Conservation (phyloP, 768 basidiomycete species). For the Tubosaeta sp. region DNA sequence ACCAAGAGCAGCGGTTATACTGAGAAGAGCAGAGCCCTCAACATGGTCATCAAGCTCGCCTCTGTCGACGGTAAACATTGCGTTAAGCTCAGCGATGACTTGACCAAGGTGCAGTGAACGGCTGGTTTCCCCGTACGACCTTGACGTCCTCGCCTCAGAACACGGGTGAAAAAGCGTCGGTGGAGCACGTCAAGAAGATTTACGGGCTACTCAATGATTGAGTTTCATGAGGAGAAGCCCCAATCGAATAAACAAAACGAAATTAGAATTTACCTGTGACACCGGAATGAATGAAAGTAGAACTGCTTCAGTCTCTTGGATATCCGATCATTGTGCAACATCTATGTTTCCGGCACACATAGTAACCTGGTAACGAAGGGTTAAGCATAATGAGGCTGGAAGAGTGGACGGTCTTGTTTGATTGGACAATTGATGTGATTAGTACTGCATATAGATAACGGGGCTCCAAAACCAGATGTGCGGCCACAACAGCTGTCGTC, state of each 20-base stretch:
- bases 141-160: conserved; percentile 41
- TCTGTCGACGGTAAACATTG: conserved; percentile 71
- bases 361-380: too few species aligned
- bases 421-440: too few species aligned
- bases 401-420: too few species aligned
- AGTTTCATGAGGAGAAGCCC: not conserved
- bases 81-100: conserved; percentile 92
- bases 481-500: too few species aligned
- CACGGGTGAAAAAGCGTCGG: conserved; percentile 60
- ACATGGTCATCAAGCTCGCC: conserved; percentile 93
- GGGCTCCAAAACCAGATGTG: too few species aligned
- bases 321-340: not conserved
- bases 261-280: not conserved
- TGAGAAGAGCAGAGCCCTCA: conserved; percentile 76
- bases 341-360: too few species aligned
- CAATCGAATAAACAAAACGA: not conserved
- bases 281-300: not conserved
- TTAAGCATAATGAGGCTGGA: too few species aligned
- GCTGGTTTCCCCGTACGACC: not conserved
- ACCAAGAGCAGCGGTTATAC: conserved; percentile 37
- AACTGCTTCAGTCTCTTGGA: not conserved
- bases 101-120: conserved; percentile 56
- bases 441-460: too few species aligned
- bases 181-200: conserved; percentile 51
- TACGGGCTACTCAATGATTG: conserved; percentile 7